Percentiles rank a stretch among this genome's conserved stretches.
These are phyloP conservation scores for Apiospora saccharicola DNA, from an alignment of 2,329 filamentous ascomycete species.

Conservation along the genomic window DNA sequence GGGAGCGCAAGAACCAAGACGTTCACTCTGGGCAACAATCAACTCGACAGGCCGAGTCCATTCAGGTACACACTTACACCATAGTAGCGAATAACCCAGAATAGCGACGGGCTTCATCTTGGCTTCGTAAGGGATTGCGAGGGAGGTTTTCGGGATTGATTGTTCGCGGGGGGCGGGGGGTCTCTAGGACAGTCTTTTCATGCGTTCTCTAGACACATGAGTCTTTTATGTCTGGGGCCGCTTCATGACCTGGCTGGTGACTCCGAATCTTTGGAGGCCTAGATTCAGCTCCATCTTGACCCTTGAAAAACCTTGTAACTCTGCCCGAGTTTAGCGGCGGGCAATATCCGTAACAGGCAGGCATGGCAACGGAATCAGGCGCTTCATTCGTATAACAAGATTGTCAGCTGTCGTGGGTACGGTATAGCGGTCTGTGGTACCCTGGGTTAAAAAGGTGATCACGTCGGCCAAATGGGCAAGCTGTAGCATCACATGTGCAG, in stretches of 20 bases:
- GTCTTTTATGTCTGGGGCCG: not conserved
- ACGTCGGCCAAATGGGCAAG: not conserved
- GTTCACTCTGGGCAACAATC: too few relatives aligned
- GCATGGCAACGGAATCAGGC: not conserved
- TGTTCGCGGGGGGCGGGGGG: not conserved
- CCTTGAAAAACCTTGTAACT: too few relatives aligned
- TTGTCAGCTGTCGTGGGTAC: not conserved
- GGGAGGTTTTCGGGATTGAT: not conserved
- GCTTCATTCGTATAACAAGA: not conserved
- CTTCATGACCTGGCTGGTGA: not conserved
- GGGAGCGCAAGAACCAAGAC: too few relatives aligned
- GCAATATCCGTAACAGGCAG: not conserved
- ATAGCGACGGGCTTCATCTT: not conserved
- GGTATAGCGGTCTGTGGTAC: not conserved
- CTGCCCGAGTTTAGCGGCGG: not conserved
- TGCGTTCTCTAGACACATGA: not conserved
- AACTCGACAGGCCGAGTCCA: too few relatives aligned
- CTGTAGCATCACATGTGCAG: not conserved
- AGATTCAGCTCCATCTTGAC: not conserved
- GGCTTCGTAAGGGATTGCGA: not conserved
- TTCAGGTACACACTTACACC: not conserved
- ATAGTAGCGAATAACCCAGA: not conserved
- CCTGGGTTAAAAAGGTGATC: not conserved
- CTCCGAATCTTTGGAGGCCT: not conserved
- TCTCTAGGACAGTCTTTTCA: too few relatives aligned